phyloP scores from a whole-genome alignment of 495 filamentous ascomycete species.

The Patellaria atrata region DNA sequence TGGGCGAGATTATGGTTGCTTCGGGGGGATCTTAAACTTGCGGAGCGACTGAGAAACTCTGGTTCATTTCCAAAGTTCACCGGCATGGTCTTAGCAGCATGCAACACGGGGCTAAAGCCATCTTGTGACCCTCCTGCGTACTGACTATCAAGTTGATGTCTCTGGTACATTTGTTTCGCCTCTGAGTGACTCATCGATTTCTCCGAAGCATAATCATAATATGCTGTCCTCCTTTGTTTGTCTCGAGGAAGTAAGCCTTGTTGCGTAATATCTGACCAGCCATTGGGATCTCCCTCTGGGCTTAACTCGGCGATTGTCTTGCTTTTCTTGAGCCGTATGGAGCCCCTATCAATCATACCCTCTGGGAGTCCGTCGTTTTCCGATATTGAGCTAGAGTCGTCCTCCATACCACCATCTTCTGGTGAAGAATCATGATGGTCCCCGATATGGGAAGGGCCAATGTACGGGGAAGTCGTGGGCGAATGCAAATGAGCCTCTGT shows the following conservation, averaged over 20 bases:
- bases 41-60: slow-evolving; percentile 11
- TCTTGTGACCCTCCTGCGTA: slow-evolving; percentile 31
- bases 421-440: neutral
- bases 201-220: slow-evolving; percentile 76
- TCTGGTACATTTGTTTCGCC: slow-evolving; percentile 88
- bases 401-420: neutral
- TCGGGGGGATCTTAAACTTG: slow-evolving; percentile 22
- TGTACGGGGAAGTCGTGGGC: neutral
- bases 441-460: neutral
- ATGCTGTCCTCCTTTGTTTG: slow-evolving; percentile 62
- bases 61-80: slow-evolving; percentile 16
- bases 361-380: neutral
- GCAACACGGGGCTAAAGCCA: slow-evolving; percentile 37
- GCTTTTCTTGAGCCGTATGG: no score
- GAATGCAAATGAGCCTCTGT: neutral
- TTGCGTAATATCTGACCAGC: slow-evolving; percentile 19
- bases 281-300: slow-evolving; percentile 12
- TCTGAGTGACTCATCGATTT: slow-evolving; percentile 83
- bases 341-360: neutral
- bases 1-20: slow-evolving; percentile 24
- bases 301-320: slow-evolving; percentile 5
- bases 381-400: neutral
- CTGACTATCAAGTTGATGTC: slow-evolving; percentile 53
- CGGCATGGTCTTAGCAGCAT: slow-evolving; percentile 24
- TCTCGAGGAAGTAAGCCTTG: slow-evolving; percentile 59